Base-by-base conservation (phyloP, 345 rosid genomes). In the Geranium rotundifolium region DNA sequence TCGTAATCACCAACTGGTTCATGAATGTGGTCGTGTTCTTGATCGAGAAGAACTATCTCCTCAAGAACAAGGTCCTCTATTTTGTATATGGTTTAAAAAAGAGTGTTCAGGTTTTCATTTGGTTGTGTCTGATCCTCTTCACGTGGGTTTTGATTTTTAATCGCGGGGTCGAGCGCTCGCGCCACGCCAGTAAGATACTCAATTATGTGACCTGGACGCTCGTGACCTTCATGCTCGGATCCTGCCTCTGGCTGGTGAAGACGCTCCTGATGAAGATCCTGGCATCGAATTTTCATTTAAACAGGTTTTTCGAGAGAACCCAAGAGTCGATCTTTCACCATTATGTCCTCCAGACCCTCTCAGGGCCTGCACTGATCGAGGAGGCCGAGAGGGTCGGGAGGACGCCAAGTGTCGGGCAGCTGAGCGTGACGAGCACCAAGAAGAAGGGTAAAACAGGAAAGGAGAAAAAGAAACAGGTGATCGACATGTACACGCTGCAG, bases 1-100 rank as follows among this genome's bases (percentile, higher is more conserved):
- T 85, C 81, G 63, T 81, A 30, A 71, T 91, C 64, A 91, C 95
- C 27, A 79, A 75, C n/a, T 80, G 92, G 95, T 59, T 91, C 66
- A 82, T 89, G 90, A 87, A 72, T 68, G 59, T 91, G 0, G 68
- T 76, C 34, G 92, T 91, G 50, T 91, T 86, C 76, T 34, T 91
- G 71, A 91, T 89, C 16, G 98, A 89, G 76, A 77, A 59, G 57
- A 89, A 85, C 77, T 91, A 83, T 64, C 77, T 91, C 41, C 76
- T 91, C 1, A 68, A 68, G 65, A 91, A 82, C 72, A 91, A 87
- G 61, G 96, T 89, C 6, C 83, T 91, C 59, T 91, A 91, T 63
- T 91, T 91, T 67, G 98, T 91, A 57, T 87, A 89, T 64, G 98
- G 98, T n/a, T 77, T 91, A 75, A 91, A 86, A 81, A 79, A 85